phyloP scores from a whole-genome alignment of 176 grass and related monocot species.

The Typha latifolia region DNA sequence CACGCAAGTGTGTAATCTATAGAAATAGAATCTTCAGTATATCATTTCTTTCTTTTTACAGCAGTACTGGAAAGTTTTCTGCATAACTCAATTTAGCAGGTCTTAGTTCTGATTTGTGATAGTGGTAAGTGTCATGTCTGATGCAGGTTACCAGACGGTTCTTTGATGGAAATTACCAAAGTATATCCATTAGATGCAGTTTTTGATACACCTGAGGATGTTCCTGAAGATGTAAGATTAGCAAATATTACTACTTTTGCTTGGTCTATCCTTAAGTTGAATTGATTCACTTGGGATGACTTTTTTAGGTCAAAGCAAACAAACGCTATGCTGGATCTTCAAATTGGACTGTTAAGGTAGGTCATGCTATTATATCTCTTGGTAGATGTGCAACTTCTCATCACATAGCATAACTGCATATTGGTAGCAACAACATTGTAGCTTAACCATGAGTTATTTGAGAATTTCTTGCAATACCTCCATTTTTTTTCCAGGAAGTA shows the following conservation, averaged over 20 bases:
- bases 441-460: not conserved
- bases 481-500: constrained; percentile 56
- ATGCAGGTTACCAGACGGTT: constrained; percentile 72
- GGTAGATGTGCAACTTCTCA: constrained; percentile 5
- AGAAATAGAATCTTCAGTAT: not conserved
- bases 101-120: no score
- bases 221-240: constrained; percentile 77
- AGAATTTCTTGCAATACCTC: not conserved
- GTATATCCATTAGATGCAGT: constrained; percentile 93
- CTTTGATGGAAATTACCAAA: constrained; percentile 90
- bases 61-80: not conserved
- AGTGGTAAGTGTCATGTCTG: constrained; percentile 9
- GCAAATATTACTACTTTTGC: constrained; percentile 17
- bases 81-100: not conserved
- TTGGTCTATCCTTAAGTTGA: not conserved
- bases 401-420: not conserved
- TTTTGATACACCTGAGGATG: constrained; percentile 78
- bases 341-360: constrained; percentile 94
- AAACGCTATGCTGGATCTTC: constrained; percentile 90
- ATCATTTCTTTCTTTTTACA: not conserved
- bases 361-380: constrained; percentile 3
- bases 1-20: constrained; percentile 31
- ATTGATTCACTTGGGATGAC: not conserved
- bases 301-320: constrained; percentile 61
- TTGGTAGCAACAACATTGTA: not conserved